A percentile compares a stretch with the other conserved stretches of the same genome.
Conservation (phyloP, 129 eudicot genomes). For the Deinandra increscens region DNA sequence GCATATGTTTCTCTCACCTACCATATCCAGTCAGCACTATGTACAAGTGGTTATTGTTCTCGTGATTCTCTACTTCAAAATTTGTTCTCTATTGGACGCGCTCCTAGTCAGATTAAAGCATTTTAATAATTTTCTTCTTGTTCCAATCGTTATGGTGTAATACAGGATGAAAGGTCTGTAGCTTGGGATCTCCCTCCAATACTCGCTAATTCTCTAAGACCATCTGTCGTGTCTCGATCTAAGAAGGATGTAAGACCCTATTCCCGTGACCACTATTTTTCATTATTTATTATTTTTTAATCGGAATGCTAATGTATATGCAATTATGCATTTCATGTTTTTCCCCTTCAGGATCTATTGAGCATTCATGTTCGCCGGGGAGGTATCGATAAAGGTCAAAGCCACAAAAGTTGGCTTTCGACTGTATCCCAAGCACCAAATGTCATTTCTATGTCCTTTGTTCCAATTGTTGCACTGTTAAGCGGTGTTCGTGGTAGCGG, state of each 20-base stretch:
- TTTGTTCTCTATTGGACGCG: not conserved
- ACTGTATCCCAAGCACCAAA: slow-evolving; percentile 83
- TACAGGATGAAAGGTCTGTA: slow-evolving; percentile 56
- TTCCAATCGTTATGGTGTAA: slow-evolving; percentile 7
- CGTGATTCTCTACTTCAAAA: not conserved
- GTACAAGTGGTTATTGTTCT: not conserved
- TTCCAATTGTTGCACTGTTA: slow-evolving; percentile 85
- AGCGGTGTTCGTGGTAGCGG: slow-evolving; percentile 93
- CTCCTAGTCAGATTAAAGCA: not conserved
- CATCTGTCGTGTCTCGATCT: slow-evolving; percentile 64
- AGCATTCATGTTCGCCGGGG: slow-evolving; percentile 85
- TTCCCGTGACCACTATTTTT: not conserved
- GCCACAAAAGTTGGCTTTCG: slow-evolving; percentile 90
- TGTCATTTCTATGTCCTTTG: slow-evolving; percentile 88
- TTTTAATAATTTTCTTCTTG: slow-evolving; percentile 22
- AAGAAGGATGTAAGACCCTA: slow-evolving; percentile 64
- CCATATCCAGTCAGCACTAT: not conserved
- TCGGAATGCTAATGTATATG: slow-evolving; percentile 13
- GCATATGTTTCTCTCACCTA: not conserved
- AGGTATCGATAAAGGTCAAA: slow-evolving; percentile 79
- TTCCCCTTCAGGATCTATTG: slow-evolving; percentile 60
- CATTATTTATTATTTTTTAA: not conserved
- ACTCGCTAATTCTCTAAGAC: slow-evolving; percentile 62
- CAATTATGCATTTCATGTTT: slow-evolving; percentile 11
- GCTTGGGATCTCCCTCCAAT: slow-evolving; percentile 55